Evolutionary conservation across 2,329 filamentous ascomycete species (phyloP).

Genomic region (Fusarium temperatum): DNA sequence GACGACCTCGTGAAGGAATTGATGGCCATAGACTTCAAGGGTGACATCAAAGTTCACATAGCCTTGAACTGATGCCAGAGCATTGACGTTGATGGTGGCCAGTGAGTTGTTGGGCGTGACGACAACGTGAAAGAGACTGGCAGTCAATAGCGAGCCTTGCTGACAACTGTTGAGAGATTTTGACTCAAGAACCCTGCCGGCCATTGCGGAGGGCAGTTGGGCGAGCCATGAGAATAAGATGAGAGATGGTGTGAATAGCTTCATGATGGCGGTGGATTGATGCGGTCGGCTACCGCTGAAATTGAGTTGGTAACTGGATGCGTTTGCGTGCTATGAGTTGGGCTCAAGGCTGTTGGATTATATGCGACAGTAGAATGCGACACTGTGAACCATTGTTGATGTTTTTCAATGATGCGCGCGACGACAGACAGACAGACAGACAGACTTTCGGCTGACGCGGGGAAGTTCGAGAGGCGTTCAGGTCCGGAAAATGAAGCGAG

Average conservation of each 20-base stretch:
- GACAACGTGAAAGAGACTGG: conserved; percentile 85
- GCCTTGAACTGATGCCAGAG: conserved; percentile 82
- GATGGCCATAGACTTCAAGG: conserved; percentile 84
- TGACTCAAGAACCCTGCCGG: conserved; percentile 76
- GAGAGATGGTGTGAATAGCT: conserved; percentile 5
- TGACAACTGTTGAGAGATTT: conserved; percentile 87
- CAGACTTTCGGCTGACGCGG: background rate
- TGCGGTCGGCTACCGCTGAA: background rate
- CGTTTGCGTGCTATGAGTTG: too few species aligned
- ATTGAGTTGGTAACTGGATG: too few species aligned
- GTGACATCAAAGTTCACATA: conserved; percentile 80
- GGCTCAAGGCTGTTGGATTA: background rate
- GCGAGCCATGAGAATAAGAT: conserved; percentile 21
- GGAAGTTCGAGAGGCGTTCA: background rate
- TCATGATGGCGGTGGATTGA: conserved; percentile 14
- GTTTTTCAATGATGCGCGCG: background rate
- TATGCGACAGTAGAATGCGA: background rate
- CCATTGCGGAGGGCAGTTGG: conserved; percentile 48
- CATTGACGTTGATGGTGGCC: conserved; percentile 77
- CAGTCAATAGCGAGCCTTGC: conserved; percentile 83
- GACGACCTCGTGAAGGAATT: conserved; percentile 71
- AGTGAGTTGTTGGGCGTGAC: conserved; percentile 80
- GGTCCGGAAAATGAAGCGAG: conserved; percentile 10
- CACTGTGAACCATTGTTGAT: conserved; percentile 4
- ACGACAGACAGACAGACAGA: too few species aligned